These are phyloP conservation scores for Lipomyces oligophaga DNA, from an alignment of 805 yeast species.

Conservation along the genomic window DNA sequence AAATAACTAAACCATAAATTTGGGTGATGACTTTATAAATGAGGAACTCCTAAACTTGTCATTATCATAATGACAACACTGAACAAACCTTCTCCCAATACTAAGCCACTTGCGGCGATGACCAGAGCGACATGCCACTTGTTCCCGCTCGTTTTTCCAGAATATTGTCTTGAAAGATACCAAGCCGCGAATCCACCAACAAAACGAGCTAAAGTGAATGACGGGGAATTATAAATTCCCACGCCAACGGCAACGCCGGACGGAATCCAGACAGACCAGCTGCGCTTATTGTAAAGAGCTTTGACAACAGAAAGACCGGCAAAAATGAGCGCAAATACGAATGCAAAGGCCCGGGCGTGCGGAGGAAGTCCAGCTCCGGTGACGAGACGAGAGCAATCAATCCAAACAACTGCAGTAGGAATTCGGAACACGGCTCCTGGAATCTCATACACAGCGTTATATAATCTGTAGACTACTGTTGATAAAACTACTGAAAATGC, in stretches of 20 bases:
- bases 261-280: slow-evolving; percentile 57
- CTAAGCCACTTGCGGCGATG: slow-evolving; percentile 86
- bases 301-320: slow-evolving; percentile 55
- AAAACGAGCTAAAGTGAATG: slow-evolving; percentile 89
- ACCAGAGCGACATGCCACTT: slow-evolving; percentile 76
- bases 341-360: slow-evolving; percentile 62
- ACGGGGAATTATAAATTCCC: slow-evolving; percentile 91
- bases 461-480: slow-evolving; percentile 74
- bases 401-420: slow-evolving; percentile 96
- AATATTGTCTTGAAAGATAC: slow-evolving; percentile 12
- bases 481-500: slow-evolving; percentile 76
- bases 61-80: slow-evolving; percentile 77
- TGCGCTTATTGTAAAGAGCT: slow-evolving; percentile 30
- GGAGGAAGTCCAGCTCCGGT: slow-evolving; percentile 90
- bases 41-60: slow-evolving; percentile 65
- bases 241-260: slow-evolving; percentile 97
- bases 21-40: slow-evolving; percentile 38
- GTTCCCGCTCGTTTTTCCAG: slow-evolving; percentile 5
- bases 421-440: slow-evolving; percentile 79
- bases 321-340: slow-evolving; percentile 63
- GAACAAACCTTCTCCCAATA: slow-evolving; percentile 88
- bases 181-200: slow-evolving; percentile 78
- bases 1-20: background rate
- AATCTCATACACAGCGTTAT: slow-evolving; percentile 76
- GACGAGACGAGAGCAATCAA: slow-evolving; percentile 89